Conservation (phyloP, 208 protist genomes). For the Kentomonas sorsogonicus region DNA sequence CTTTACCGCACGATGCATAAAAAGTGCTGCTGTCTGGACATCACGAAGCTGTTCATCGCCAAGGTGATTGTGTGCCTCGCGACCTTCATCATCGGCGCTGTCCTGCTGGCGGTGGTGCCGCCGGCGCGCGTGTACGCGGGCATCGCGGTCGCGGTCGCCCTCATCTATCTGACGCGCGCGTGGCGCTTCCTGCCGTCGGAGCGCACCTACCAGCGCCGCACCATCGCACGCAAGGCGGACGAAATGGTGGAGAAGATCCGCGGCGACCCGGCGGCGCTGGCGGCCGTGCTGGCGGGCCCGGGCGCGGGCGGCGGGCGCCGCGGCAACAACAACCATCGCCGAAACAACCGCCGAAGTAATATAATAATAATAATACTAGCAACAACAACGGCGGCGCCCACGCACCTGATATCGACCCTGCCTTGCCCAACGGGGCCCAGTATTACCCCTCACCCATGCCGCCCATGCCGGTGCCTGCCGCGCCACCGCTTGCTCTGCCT, state of each 20-base stretch:
- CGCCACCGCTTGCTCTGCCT: no score
- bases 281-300: background rate
- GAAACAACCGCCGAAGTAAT: background rate
- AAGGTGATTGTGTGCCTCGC: background rate
- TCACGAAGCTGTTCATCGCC: no score
- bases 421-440: no score
- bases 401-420: no score
- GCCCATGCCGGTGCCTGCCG: no score
- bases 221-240: background rate
- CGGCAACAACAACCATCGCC: background rate
- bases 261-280: background rate
- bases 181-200: conserved; percentile 43
- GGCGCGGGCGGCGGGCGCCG: background rate
- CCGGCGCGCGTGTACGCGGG: conserved; percentile 23
- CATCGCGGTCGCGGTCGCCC: conserved; percentile 17
- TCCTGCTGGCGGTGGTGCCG: conserved; percentile 19
- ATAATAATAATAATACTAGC: conserved; percentile 2
- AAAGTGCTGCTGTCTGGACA: no score
- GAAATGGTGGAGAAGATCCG: conserved; percentile 4
- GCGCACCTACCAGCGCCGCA: background rate
- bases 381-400: background rate
- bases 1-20: no score
- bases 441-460: no score
- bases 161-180: conserved; percentile 28
- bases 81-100: conserved; percentile 6